Percentiles rank a stretch among this genome's conserved stretches.
Conservation (phyloP, 139 green algal genomes). For the Volvox africanus region DNA sequence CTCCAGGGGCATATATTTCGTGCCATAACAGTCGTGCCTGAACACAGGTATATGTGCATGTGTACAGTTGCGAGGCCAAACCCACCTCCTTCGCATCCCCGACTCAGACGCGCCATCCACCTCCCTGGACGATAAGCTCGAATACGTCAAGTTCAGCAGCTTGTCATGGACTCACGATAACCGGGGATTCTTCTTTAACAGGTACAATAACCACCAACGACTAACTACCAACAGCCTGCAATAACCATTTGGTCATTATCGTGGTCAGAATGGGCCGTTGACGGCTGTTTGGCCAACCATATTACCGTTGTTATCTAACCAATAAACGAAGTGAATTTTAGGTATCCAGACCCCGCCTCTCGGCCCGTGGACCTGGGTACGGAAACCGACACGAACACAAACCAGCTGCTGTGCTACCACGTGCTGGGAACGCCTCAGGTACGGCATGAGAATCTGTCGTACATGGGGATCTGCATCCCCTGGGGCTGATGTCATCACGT, state of each 20-base stretch:
- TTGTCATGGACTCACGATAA: constrained; percentile 92
- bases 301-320: too few relatives aligned
- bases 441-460: background rate
- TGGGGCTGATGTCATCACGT: too few relatives aligned
- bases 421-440: constrained; percentile 81
- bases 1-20: too few relatives aligned
- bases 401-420: constrained; percentile 92
- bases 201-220: constrained; percentile 49
- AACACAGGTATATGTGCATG: too few relatives aligned
- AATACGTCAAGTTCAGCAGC: constrained; percentile 88
- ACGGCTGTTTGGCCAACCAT: too few relatives aligned
- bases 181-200: constrained; percentile 95
- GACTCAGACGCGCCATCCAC: constrained; percentile 56
- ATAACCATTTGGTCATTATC: too few relatives aligned
- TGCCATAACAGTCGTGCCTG: too few relatives aligned
- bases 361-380: constrained; percentile 76
- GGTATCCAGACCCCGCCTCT: constrained; percentile 52
- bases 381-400: constrained; percentile 83
- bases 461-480: too few relatives aligned
- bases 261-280: too few relatives aligned
- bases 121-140: constrained; percentile 82
- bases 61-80: too few relatives aligned
- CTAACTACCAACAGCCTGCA: too few relatives aligned
- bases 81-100: constrained; percentile 67
- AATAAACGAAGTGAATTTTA: background rate